Conservation (phyloP, 2,329 filamentous ascomycete species). For the Rutstroemia sp. region DNA sequence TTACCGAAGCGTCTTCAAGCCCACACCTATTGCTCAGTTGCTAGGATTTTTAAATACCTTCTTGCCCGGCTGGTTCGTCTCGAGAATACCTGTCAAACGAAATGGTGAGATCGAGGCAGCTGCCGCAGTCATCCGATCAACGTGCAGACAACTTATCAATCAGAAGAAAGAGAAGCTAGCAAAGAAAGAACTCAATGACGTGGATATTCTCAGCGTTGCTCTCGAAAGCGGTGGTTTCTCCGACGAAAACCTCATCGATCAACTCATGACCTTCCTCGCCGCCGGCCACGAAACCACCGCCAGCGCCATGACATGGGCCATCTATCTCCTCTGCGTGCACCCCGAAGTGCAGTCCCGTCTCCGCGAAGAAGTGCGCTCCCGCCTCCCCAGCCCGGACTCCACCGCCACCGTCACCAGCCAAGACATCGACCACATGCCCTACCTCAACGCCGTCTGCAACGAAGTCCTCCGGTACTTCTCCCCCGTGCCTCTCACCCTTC, state of each 20-base stretch:
- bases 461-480: constrained; percentile 69
- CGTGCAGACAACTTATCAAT: constrained; percentile 61
- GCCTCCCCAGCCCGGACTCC: constrained; percentile 44
- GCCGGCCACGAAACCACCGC: constrained; percentile 79
- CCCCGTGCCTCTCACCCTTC: constrained; percentile 64
- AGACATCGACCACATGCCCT: constrained; percentile 67
- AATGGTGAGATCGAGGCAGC: constrained; percentile 58
- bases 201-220: constrained; percentile 76
- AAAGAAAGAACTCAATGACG: constrained; percentile 42
- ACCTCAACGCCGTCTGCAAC: constrained; percentile 70
- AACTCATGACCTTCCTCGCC: constrained; percentile 84
- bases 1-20: constrained; percentile 50
- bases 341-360: constrained; percentile 59
- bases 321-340: constrained; percentile 61
- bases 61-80: constrained; percentile 54
- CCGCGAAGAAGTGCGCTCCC: constrained; percentile 57
- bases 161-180: constrained; percentile 57
- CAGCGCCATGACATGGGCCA: constrained; percentile 66
- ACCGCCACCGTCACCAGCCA: constrained; percentile 39
- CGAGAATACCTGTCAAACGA: constrained; percentile 57
- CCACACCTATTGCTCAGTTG: constrained; percentile 42
- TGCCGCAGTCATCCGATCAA: constrained; percentile 50
- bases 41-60: constrained; percentile 54
- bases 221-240: constrained; percentile 67
- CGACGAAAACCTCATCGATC: constrained; percentile 76